Evolutionary conservation across 495 filamentous ascomycete genomes (phyloP), one percentile per base, ranked within the genome.

Genomic region (Hypoxylon perforatum): DNA sequence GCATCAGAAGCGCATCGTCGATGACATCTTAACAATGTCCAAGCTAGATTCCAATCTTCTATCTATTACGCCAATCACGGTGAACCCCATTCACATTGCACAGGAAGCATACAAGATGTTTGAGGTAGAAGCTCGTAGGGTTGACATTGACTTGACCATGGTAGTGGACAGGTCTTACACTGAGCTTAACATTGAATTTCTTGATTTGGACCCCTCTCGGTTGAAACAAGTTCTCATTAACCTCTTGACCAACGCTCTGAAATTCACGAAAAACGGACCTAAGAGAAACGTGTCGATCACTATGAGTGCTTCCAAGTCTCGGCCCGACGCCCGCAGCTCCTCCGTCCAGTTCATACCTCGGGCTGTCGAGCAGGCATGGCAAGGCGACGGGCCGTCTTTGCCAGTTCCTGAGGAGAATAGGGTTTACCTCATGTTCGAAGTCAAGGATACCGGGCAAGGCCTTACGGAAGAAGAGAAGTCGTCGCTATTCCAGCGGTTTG

Each of bases 1-100:
- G 55, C 92, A 96, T 73, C 92, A 95, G 72, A 91, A 91, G 75
- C 83, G 89, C 15, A 85, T 85, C 52, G 89, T 95, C 2, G 90
- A 94, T 70, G 92, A 95, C 73, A 90, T 96, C 30, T 77, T 96
- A 38, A 92, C 90, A 3, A 85, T 93, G 45, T 93, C 91, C 2
- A 96, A 96, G 69, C 82, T 96, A n/a, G 92, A 96, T 64, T 91
- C 91, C 2, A 88, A 89, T 19, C 84, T 94, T 69, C 77, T 96
- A 8, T 84, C 90, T 11, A 87, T 96, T 6, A 88, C 90, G 4
- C 92, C 91, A 4, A 86, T 91, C 9, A 85, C 88, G 63, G 86
- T 90, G 3, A 87, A 92, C 74, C 92, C 93, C 2, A 77, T 88
- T 51, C 76, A 77, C 17, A 86, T 93, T 19, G 84, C 93, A 0